These are phyloP conservation scores for Mucor indicus DNA, from an alignment of 371 early-diverging fungal genomes.

Conservation along the genomic window DNA sequence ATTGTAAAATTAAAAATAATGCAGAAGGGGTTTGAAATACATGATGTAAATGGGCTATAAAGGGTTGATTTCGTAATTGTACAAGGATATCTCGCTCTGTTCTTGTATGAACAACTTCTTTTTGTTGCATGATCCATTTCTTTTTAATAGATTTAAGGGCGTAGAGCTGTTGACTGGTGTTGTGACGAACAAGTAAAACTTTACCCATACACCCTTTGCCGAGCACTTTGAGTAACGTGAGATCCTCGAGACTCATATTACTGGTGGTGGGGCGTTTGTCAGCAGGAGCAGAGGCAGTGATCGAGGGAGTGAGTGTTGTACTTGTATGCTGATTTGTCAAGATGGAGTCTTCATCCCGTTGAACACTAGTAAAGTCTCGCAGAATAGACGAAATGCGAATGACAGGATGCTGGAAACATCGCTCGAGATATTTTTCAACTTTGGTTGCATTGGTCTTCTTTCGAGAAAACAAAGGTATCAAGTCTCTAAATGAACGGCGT, in stretches of 20 bases:
- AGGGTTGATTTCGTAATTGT: slow-evolving; percentile 61
- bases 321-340: neutral
- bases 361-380: slow-evolving; percentile 45
- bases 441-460: slow-evolving; percentile 41
- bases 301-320: neutral
- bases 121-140: slow-evolving; percentile 55
- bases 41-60: slow-evolving; percentile 67
- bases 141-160: slow-evolving; percentile 78
- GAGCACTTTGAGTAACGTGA: slow-evolving; percentile 49
- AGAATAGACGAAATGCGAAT: slow-evolving; percentile 37
- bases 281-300: neutral
- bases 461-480: slow-evolving; percentile 10
- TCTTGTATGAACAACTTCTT: slow-evolving; percentile 62
- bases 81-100: slow-evolving; percentile 73
- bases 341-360: slow-evolving; percentile 38
- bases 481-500: slow-evolving; percentile 26
- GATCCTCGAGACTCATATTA: slow-evolving; percentile 29
- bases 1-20: slow-evolving; percentile 85
- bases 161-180: slow-evolving; percentile 43
- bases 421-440: slow-evolving; percentile 40
- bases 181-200: slow-evolving; percentile 52
- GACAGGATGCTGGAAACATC: slow-evolving; percentile 40
- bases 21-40: slow-evolving; percentile 70
- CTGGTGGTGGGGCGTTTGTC: neutral
- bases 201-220: slow-evolving; percentile 65